A percentile compares a stretch with the other conserved stretches of the same genome.
These are phyloP conservation scores for Purshia tridentata DNA, from an alignment of 306 rosid genomes.

Conservation along the genomic window DNA sequence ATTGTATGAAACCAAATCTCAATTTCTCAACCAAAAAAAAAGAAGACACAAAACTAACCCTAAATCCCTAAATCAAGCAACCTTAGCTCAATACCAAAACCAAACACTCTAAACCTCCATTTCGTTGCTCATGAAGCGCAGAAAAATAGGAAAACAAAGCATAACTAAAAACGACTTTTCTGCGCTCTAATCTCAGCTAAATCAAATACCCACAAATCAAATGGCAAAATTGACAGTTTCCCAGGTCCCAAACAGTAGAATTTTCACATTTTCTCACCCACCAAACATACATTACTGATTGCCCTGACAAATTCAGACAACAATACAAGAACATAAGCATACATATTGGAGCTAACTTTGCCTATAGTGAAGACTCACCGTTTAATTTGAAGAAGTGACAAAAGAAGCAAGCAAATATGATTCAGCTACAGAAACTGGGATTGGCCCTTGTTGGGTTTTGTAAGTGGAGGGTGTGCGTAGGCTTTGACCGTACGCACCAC, in stretches of 20 bases:
- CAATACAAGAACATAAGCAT: background rate
- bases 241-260: background rate
- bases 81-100: slow-evolving; percentile 2
- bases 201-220: background rate
- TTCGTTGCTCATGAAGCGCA: slow-evolving; percentile 11
- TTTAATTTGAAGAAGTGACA: background rate
- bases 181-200: background rate
- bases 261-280: slow-evolving; percentile 18
- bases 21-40: background rate
- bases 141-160: background rate
- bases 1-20: slow-evolving; percentile 15
- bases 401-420: slow-evolving; percentile 20
- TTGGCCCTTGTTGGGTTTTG: background rate
- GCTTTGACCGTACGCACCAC: slow-evolving; percentile 4
- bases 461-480: background rate
- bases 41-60: background rate
- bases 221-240: background rate
- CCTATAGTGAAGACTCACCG: slow-evolving; percentile 18
- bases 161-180: background rate
- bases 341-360: background rate
- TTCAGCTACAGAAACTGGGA: slow-evolving; percentile 24
- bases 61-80: background rate
- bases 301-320: slow-evolving; percentile 2
- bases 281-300: slow-evolving; percentile 10
- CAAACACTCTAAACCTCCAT: slow-evolving; percentile 4